Evolutionary conservation across 441 rosid species (phyloP).

Genomic region (Bocquillonia castaneifolia): DNA sequence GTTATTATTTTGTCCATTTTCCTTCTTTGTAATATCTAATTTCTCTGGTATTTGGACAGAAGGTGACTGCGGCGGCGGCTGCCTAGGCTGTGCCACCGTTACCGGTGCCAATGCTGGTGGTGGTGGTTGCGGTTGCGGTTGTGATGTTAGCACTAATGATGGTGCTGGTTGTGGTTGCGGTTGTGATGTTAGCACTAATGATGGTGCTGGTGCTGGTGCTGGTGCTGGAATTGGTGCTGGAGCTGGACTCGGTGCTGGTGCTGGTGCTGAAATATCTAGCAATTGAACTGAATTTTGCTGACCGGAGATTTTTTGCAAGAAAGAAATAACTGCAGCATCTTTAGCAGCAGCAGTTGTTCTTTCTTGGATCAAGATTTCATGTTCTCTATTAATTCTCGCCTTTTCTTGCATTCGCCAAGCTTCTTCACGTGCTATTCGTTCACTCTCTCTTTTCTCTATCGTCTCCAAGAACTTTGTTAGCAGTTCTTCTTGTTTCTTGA

Average conservation of each 20-base stretch:
- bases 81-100: conserved; percentile 1
- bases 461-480: conserved; percentile 64
- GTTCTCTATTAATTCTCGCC: conserved; percentile 51
- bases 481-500: conserved; percentile 65
- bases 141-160: background rate
- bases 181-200: background rate
- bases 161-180: conserved; percentile 19
- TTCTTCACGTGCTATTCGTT: conserved; percentile 62
- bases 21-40: conserved; percentile 20
- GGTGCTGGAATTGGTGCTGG: background rate
- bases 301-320: conserved; percentile 65
- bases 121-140: background rate
- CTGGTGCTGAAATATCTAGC: conserved; percentile 1
- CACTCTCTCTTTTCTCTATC: conserved; percentile 55
- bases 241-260: conserved; percentile 17
- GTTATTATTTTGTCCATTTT: conserved; percentile 31
- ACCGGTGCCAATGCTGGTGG: conserved; percentile 8
- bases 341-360: conserved; percentile 58
- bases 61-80: conserved; percentile 5
- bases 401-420: conserved; percentile 67
- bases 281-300: conserved; percentile 30
- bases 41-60: background rate
- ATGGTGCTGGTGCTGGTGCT: conserved; percentile 2
- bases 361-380: conserved; percentile 59
- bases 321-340: conserved; percentile 68